These are phyloP conservation scores for Clitocybe nebularis DNA, from an alignment of 1,284 basidiomycete species.

Conservation along the genomic window DNA sequence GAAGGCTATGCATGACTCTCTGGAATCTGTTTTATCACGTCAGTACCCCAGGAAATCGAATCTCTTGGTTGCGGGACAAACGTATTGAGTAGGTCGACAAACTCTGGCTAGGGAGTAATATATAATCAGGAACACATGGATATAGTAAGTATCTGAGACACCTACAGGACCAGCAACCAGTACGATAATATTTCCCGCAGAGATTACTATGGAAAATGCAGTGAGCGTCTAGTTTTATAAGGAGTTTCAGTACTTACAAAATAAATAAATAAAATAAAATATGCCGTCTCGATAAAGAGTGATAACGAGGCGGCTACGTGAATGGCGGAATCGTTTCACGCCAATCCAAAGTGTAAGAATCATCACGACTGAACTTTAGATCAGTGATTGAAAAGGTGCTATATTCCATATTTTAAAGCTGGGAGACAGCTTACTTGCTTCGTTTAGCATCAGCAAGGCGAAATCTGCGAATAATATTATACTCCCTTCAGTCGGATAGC, in stretches of 20 bases:
- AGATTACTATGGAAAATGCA: constrained; percentile 4
- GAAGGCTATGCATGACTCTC: constrained; percentile 5
- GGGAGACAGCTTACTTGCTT: background rate
- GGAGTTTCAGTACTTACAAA: background rate
- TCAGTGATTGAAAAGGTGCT: background rate
- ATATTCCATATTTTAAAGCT: background rate
- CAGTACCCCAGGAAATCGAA: background rate
- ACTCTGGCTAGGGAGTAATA: constrained; percentile 3
- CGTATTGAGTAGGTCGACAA: constrained; percentile 6
- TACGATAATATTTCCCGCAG: constrained; percentile 4
- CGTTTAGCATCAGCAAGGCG: background rate
- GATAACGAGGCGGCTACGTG: background rate
- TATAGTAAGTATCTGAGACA: background rate
- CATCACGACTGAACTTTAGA: constrained; percentile 3
- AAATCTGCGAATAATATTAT: background rate
- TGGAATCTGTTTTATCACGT: constrained; percentile 1
- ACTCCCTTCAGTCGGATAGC: background rate
- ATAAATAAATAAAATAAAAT: background rate
- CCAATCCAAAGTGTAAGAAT: constrained; percentile 3
- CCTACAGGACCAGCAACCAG: constrained; percentile 7
- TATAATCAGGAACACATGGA: background rate
- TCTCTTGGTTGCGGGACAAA: background rate
- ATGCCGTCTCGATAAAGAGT: constrained; percentile 1
- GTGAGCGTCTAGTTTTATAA: background rate
- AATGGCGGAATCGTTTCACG: constrained; percentile 2